Evolutionary conservation across 2,329 filamentous ascomycete species (phyloP).

Genomic region (Aspergillus versicolor): DNA sequence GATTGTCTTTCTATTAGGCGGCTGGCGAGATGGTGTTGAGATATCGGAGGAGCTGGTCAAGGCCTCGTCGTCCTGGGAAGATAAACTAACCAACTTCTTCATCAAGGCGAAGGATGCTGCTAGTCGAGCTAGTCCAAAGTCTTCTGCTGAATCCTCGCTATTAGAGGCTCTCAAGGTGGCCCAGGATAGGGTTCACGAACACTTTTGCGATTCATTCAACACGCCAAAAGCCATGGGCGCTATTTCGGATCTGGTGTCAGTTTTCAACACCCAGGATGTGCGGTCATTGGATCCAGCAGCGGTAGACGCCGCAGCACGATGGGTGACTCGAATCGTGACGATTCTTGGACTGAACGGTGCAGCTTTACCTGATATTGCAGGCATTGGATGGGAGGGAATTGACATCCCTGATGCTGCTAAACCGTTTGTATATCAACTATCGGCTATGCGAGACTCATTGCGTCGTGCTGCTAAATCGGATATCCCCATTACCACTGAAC

Average conservation of each 20-base stretch:
- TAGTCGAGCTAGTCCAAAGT: no score
- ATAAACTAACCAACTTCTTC: neutral
- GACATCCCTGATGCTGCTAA: neutral
- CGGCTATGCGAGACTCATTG: neutral
- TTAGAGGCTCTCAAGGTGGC: neutral
- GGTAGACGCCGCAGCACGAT: neutral
- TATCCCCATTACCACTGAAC: neutral
- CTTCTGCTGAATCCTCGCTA: neutral
- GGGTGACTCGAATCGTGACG: neutral
- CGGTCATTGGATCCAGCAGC: neutral
- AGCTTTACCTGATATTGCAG: no score
- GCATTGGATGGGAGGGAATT: neutral
- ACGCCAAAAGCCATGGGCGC: neutral
- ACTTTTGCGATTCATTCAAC: neutral
- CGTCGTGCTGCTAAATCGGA: neutral
- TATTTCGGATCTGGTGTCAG: neutral
- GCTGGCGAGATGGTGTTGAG: neutral
- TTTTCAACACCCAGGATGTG: accelerated
- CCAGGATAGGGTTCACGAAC: neutral
- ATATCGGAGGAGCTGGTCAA: neutral
- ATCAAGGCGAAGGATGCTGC: neutral
- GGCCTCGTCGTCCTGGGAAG: neutral
- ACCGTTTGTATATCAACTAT: neutral
- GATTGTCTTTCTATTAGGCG: neutral
- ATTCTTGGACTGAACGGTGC: neutral